Evolutionary conservation across 345 rosid genomes (phyloP).

Genomic region (Hirschfeldia incana): DNA sequence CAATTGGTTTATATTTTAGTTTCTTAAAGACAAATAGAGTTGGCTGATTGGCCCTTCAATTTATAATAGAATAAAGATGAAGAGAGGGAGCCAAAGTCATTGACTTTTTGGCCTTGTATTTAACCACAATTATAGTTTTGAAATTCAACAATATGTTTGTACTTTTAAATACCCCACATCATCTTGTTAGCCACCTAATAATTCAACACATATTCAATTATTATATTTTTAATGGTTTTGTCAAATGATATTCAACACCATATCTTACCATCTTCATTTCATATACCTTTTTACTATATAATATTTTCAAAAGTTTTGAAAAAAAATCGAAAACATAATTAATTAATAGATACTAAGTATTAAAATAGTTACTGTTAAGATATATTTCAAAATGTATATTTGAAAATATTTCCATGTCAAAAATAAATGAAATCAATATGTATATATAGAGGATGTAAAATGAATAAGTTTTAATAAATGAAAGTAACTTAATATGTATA

Average conservation of each 20-base stretch:
- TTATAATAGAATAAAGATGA: conserved; percentile 42
- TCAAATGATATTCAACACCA: neutral
- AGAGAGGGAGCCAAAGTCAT: conserved; percentile 26
- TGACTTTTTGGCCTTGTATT: conserved; percentile 32
- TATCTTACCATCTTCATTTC: neutral
- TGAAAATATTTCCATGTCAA: no score
- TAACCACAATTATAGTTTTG: conserved; percentile 5
- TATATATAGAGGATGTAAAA: neutral
- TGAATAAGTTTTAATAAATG: neutral
- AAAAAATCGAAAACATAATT: no score
- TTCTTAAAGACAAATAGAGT: conserved; percentile 40
- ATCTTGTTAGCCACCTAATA: neutral
- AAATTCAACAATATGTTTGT: neutral
- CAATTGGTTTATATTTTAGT: conserved; percentile 36
- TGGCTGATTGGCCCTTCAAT: conserved; percentile 34
- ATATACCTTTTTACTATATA: neutral
- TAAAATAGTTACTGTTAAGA: neutral
- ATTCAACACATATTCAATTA: neutral
- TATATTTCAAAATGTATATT: no score
- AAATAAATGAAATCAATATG: neutral
- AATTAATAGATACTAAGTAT: neutral
- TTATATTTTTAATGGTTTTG: neutral
- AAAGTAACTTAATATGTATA: neutral
- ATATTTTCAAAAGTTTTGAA: neutral
- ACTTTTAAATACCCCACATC: neutral